A percentile compares a stretch with the other conserved stretches of the same genome.
Conservation (phyloP, 371 early-diverging fungal genomes). For the Mucor mucedo region DNA sequence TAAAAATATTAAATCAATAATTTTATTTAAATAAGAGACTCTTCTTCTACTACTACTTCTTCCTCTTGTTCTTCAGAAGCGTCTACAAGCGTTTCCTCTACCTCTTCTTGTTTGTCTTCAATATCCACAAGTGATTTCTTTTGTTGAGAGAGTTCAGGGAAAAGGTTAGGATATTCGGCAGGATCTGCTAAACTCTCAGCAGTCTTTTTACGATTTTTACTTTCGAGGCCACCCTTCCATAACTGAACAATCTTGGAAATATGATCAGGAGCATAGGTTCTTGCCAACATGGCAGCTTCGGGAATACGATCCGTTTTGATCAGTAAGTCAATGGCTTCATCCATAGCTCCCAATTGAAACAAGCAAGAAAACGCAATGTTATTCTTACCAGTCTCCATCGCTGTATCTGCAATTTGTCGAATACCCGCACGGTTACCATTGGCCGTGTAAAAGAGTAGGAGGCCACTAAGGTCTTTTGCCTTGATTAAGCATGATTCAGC, state of each 20-base stretch:
- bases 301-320: constrained; percentile 86
- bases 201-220: constrained; percentile 74
- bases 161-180: constrained; percentile 79
- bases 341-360: constrained; percentile 73
- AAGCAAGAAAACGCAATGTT: constrained; percentile 91
- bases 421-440: constrained; percentile 83
- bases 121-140: constrained; percentile 21
- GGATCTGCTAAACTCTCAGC: constrained; percentile 93
- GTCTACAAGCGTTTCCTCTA: constrained; percentile 1
- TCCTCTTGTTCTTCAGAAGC: constrained; percentile 18
- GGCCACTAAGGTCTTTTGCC: constrained; percentile 88
- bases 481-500: constrained; percentile 90
- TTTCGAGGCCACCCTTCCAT: constrained; percentile 81
- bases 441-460: constrained; percentile 89
- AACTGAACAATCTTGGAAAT: constrained; percentile 73
- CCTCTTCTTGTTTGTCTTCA: constrained; percentile 10
- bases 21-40: constrained; percentile 11
- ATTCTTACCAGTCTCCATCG: constrained; percentile 79
- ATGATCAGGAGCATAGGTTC: constrained; percentile 86
- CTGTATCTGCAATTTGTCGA: constrained; percentile 73
- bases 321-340: constrained; percentile 83
- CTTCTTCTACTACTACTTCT: constrained; percentile 4
- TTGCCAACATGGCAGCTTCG: constrained; percentile 96
- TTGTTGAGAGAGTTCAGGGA: constrained; percentile 64
- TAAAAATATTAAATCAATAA: background rate